Evolutionary conservation across 495 filamentous ascomycete genomes (phyloP).

Genomic region (Hypomontagnella submonticulosa): DNA sequence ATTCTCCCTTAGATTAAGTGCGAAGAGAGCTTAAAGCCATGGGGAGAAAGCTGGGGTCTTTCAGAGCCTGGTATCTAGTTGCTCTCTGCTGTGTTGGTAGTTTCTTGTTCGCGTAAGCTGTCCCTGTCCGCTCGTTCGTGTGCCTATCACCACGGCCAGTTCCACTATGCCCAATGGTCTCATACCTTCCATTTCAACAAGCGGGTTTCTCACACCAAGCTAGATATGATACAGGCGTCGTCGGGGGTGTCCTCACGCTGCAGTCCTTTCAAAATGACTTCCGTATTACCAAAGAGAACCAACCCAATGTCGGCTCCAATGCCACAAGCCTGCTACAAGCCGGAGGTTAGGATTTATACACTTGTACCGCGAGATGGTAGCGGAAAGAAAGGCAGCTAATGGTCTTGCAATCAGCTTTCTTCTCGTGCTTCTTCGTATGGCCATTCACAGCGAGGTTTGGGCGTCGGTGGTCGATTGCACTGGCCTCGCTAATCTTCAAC

Average conservation of each 20-base stretch:
- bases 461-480: conserved; percentile 56
- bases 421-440: conserved; percentile 59
- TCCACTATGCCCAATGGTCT: not conserved
- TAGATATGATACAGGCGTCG: conserved; percentile 68
- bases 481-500: conserved; percentile 56
- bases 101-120: conserved; percentile 45
- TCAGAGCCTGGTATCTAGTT: conserved; percentile 43
- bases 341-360: conserved; percentile 43
- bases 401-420: conserved; percentile 48
- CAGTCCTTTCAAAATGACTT: conserved; percentile 68
- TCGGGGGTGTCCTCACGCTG: conserved; percentile 67
- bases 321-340: conserved; percentile 69
- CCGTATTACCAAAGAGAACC: conserved; percentile 37
- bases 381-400: conserved; percentile 15
- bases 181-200: not conserved
- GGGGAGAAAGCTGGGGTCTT: conserved; percentile 38
- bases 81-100: conserved; percentile 42
- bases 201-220: not conserved
- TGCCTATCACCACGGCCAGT: too few relatives aligned
- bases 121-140: not conserved
- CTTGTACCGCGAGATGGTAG: not conserved
- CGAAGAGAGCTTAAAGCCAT: conserved; percentile 18
- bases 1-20: too few relatives aligned
- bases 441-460: conserved; percentile 57
- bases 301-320: conserved; percentile 59